Percentiles rank a stretch among this genome's conserved stretches.
phyloP scores from a whole-genome alignment of 2,329 filamentous ascomycete genomes.

The Boeremia exigua region DNA sequence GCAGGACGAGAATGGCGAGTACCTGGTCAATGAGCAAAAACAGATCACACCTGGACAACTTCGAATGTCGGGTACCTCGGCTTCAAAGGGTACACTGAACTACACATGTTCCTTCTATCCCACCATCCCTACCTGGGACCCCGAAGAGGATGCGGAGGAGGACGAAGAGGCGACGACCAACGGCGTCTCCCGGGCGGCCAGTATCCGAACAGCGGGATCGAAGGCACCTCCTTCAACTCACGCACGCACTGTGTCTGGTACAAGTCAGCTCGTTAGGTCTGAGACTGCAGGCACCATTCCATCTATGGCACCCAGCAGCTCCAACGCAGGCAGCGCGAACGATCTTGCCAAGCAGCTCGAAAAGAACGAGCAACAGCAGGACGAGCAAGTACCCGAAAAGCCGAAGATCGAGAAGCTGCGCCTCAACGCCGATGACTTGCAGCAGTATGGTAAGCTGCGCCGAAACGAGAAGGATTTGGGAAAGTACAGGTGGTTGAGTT shows the following conservation, averaged over 20 bases:
- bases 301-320: constrained; percentile 43
- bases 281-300: constrained; percentile 51
- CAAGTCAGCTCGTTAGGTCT: constrained; percentile 30
- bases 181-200: constrained; percentile 30
- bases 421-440: constrained; percentile 78
- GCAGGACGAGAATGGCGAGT: constrained; percentile 81
- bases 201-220: constrained; percentile 27
- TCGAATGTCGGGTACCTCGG: constrained; percentile 73
- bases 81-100: constrained; percentile 78
- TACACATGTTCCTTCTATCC: constrained; percentile 92
- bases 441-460: constrained; percentile 69
- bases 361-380: constrained; percentile 55
- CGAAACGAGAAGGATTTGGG: constrained; percentile 20
- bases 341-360: constrained; percentile 55
- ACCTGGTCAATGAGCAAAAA: constrained; percentile 78
- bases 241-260: constrained; percentile 27
- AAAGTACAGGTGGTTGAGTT: constrained; percentile 33
- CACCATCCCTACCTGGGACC: constrained; percentile 83
- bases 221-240: constrained; percentile 21
- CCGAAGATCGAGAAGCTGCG: constrained; percentile 75
- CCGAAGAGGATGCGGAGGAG: constrained; percentile 78
- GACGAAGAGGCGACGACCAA: constrained; percentile 53
- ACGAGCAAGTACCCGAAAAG: constrained; percentile 56
- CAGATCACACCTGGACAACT: constrained; percentile 70
- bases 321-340: constrained; percentile 37